Evolutionary conservation across 164 flowering plant genomes (phyloP).

Genomic region (Vitis riparia): DNA sequence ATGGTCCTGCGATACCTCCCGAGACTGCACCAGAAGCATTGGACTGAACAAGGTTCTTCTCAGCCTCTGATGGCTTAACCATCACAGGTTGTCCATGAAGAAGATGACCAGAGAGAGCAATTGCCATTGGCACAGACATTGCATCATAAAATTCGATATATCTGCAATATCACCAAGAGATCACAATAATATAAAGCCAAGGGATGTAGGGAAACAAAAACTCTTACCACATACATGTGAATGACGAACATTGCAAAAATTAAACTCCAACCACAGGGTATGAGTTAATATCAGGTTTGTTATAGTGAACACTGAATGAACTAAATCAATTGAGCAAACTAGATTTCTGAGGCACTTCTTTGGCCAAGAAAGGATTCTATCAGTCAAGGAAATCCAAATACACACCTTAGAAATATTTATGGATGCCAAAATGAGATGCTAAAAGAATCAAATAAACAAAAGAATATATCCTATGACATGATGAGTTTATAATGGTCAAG

Average conservation of each 20-base stretch:
- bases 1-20: constrained; percentile 53
- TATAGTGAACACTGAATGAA: no score
- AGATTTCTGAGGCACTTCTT: no score
- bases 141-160: constrained; percentile 90
- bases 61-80: constrained; percentile 94
- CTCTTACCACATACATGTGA: constrained; percentile 25
- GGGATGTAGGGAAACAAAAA: constrained; percentile 30
- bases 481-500: no score
- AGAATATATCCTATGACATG: no score
- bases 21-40: constrained; percentile 56
- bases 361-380: no score
- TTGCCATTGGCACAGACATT: constrained; percentile 96
- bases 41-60: constrained; percentile 92
- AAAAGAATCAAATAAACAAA: no score
- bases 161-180: constrained; percentile 35
- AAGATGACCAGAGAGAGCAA: constrained; percentile 90
- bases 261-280: no score
- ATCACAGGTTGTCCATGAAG: constrained; percentile 89
- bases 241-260: not conserved
- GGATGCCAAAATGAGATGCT: no score
- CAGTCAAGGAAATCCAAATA: no score
- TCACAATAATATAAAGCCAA: constrained; percentile 21
- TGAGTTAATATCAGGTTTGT: no score
- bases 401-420: no score
- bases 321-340: no score